These are phyloP conservation scores for Scopulariopsis brevicaulis DNA, from an alignment of 2,329 filamentous ascomycete genomes.

Conservation along the genomic window DNA sequence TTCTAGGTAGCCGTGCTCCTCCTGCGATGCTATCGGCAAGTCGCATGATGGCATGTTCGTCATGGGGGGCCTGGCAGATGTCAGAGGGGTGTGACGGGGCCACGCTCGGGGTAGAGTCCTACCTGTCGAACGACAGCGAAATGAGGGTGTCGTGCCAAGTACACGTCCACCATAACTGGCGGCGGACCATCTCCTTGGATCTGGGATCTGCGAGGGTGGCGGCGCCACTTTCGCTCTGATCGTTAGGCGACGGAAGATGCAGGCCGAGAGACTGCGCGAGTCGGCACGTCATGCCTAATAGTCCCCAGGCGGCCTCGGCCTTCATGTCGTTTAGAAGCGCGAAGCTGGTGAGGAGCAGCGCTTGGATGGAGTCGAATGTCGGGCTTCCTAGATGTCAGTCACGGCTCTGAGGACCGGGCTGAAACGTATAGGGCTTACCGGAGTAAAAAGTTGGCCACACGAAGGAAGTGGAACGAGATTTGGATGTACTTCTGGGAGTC, in stretches of 20 bases:
- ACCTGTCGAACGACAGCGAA: constrained; percentile 55
- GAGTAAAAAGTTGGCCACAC: constrained; percentile 51
- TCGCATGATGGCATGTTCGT: constrained; percentile 46
- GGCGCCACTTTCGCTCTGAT: constrained; percentile 27
- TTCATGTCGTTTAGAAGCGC: constrained; percentile 60
- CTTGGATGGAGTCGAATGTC: constrained; percentile 55
- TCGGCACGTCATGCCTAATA: constrained; percentile 51
- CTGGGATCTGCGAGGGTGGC: constrained; percentile 25
- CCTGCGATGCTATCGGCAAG: constrained; percentile 35
- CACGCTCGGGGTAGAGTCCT: constrained; percentile 7
- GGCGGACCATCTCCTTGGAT: constrained; percentile 41
- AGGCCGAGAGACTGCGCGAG: constrained; percentile 55
- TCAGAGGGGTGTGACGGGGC: neutral
- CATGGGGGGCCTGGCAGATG: constrained; percentile 31
- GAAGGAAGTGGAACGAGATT: constrained; percentile 53
- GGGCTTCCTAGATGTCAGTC: constrained; percentile 25
- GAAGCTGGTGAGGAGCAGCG: constrained; percentile 49
- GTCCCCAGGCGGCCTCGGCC: constrained; percentile 55
- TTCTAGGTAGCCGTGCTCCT: constrained; percentile 48
- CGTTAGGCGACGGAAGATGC: constrained; percentile 34
- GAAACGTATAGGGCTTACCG: constrained; percentile 22
- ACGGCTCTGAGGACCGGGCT: neutral
- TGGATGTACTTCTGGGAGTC: constrained; percentile 51
- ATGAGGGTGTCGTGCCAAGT: constrained; percentile 58
- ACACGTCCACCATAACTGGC: constrained; percentile 52